Evolutionary conservation across 495 filamentous ascomycete species (phyloP).

Genomic region (Trichoderma erinaceum): DNA sequence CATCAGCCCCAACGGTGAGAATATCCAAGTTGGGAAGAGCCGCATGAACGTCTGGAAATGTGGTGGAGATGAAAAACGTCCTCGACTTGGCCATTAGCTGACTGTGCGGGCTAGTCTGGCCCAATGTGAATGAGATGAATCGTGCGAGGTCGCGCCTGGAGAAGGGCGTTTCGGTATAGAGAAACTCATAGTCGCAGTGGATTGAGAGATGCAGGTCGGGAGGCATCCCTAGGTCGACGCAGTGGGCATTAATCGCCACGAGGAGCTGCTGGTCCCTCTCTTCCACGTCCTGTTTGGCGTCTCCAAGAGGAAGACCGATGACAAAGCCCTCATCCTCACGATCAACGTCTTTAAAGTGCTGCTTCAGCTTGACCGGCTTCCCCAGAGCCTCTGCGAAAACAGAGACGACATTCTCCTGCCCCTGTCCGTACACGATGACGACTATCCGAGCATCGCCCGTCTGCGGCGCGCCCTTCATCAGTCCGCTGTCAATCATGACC

Average conservation of each 20-base stretch:
- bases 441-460: constrained; percentile 47
- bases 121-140: constrained; percentile 69
- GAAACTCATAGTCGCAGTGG: constrained; percentile 72
- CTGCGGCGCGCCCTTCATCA: constrained; percentile 31
- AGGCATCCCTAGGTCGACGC: constrained; percentile 61
- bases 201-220: constrained; percentile 57
- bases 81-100: constrained; percentile 66
- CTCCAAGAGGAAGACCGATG: constrained; percentile 49
- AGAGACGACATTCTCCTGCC: constrained; percentile 59
- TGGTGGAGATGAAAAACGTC: constrained; percentile 79
- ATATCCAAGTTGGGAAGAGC: constrained; percentile 82
- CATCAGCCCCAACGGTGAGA: constrained; percentile 75
- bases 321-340: constrained; percentile 47
- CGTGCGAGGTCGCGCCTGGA: constrained; percentile 69
- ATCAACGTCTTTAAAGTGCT: constrained; percentile 45
- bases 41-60: constrained; percentile 76
- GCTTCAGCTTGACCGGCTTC: constrained; percentile 54
- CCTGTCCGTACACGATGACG: constrained; percentile 55
- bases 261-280: constrained; percentile 44
- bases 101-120: constrained; percentile 67
- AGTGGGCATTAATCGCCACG: constrained; percentile 66
- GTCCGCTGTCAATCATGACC: constrained; percentile 23
- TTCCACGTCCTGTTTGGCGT: constrained; percentile 48
- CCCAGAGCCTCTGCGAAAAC: constrained; percentile 64
- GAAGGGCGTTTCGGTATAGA: constrained; percentile 65